phyloP scores from a whole-genome alignment of 306 rosid genomes.

The Ormosia semicastrata region DNA sequence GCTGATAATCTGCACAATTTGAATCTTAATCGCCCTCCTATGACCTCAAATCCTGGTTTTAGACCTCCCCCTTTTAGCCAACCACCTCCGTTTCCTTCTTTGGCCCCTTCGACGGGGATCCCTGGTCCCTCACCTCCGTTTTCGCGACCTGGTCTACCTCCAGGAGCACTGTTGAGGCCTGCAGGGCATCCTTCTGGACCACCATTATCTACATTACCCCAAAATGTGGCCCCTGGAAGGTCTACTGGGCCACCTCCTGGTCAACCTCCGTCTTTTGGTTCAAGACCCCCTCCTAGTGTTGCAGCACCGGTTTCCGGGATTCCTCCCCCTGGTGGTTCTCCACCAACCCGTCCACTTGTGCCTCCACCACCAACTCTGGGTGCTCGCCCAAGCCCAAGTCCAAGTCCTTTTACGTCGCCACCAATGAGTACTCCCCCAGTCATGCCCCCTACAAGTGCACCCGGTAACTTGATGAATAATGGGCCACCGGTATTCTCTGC shows the following conservation, averaged over 20 bases:
- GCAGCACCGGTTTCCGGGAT: slow-evolving; percentile 46
- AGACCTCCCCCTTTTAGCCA: slow-evolving; percentile 79
- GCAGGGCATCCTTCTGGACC: slow-evolving; percentile 51
- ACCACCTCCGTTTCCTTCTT: slow-evolving; percentile 52
- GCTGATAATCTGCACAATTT: slow-evolving; percentile 65
- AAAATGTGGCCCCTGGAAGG: slow-evolving; percentile 39
- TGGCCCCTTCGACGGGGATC: slow-evolving; percentile 48
- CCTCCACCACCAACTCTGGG: slow-evolving; percentile 36
- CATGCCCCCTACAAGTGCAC: slow-evolving; percentile 37
- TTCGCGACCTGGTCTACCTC: slow-evolving; percentile 81
- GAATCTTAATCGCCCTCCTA: slow-evolving; percentile 77
- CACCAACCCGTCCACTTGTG: slow-evolving; percentile 40
- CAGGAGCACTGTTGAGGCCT: slow-evolving; percentile 51
- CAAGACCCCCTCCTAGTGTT: slow-evolving; percentile 57
- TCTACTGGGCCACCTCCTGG: slow-evolving; percentile 47
- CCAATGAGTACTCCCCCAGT: slow-evolving; percentile 41
- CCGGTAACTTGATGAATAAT: slow-evolving; percentile 62
- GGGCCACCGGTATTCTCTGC: slow-evolving; percentile 71
- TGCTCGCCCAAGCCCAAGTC: slow-evolving; percentile 45
- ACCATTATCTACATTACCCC: slow-evolving; percentile 43
- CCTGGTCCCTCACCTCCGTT: slow-evolving; percentile 49
- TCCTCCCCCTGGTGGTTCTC: slow-evolving; percentile 49
- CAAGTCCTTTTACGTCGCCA: slow-evolving; percentile 38
- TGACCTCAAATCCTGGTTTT: slow-evolving; percentile 60
- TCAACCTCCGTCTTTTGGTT: slow-evolving; percentile 40